A percentile compares a stretch with the other conserved stretches of the same genome.
phyloP scores from a whole-genome alignment of 129 eudicot species.

The Saposhnikovia divaricata region DNA sequence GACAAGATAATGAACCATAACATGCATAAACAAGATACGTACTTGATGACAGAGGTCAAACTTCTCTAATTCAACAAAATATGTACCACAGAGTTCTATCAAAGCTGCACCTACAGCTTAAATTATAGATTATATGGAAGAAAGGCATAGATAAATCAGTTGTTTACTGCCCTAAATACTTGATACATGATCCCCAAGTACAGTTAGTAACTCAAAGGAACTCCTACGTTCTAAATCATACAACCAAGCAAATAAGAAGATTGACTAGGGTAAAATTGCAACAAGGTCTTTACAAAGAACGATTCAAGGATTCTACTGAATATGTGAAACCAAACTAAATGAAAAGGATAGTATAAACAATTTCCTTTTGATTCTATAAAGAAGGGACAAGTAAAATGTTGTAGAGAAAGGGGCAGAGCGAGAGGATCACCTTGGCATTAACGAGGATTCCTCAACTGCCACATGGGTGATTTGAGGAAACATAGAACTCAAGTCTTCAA shows the following conservation, averaged over 20 bases:
- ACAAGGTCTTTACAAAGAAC: background rate
- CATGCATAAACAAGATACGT: background rate
- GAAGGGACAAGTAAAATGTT: background rate
- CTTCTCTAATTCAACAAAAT: too few relatives aligned
- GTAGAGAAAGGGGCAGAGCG: background rate
- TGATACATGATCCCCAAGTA: background rate
- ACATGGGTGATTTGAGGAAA: conserved; percentile 51
- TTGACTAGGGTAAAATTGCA: background rate
- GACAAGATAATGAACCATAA: background rate
- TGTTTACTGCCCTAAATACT: background rate
- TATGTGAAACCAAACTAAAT: background rate
- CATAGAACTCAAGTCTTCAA: conserved; percentile 40
- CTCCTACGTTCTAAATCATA: background rate
- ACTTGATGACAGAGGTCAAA: background rate
- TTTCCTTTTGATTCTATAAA: background rate
- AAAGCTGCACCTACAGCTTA: background rate
- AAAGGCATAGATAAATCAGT: background rate
- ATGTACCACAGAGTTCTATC: background rate
- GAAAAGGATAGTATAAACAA: background rate
- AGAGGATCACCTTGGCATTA: conserved; percentile 44
- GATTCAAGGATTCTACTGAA: background rate
- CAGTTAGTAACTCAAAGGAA: background rate
- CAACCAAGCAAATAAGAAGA: background rate
- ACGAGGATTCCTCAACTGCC: conserved; percentile 36
- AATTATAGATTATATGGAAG: background rate